These are phyloP conservation scores for Cucurbita pepo DNA, from an alignment of 306 rosid species.

Conservation along the genomic window DNA sequence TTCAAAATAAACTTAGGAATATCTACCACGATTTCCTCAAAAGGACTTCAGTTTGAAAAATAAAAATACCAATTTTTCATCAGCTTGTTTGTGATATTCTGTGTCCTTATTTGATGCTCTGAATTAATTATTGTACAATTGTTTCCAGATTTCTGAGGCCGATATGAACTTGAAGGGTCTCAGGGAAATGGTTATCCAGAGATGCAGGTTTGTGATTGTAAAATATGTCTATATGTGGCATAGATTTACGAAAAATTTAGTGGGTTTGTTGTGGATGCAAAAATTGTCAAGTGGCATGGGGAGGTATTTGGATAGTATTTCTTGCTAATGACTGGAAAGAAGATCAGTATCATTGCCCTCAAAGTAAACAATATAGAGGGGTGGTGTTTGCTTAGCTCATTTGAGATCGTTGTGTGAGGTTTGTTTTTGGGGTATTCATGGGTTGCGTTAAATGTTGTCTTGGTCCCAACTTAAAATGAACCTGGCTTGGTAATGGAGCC, in stretches of 20 bases:
- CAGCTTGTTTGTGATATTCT: neutral
- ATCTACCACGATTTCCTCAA: neutral
- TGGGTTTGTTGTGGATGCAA: neutral
- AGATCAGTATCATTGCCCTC: neutral
- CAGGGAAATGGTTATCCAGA: slow-evolving; percentile 55
- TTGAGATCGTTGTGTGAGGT: neutral
- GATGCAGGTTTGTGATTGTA: slow-evolving; percentile 47
- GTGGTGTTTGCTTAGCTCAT: neutral
- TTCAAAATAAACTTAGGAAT: neutral
- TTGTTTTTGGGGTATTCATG: neutral
- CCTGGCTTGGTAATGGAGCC: neutral
- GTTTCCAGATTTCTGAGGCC: slow-evolving; percentile 53
- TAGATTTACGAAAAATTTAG: neutral
- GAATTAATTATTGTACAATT: neutral
- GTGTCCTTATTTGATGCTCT: neutral
- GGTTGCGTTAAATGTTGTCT: neutral
- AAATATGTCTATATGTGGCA: neutral
- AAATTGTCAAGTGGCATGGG: neutral
- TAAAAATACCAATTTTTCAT: neutral
- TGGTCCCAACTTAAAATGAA: neutral
- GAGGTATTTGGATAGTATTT: neutral
- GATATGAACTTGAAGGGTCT: slow-evolving; percentile 62
- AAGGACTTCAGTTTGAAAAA: neutral
- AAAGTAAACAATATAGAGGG: neutral
- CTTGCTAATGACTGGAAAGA: neutral